These are phyloP conservation scores for Lavandula angustifolia DNA, from an alignment of 257 asterid genomes.

Conservation along the genomic window DNA sequence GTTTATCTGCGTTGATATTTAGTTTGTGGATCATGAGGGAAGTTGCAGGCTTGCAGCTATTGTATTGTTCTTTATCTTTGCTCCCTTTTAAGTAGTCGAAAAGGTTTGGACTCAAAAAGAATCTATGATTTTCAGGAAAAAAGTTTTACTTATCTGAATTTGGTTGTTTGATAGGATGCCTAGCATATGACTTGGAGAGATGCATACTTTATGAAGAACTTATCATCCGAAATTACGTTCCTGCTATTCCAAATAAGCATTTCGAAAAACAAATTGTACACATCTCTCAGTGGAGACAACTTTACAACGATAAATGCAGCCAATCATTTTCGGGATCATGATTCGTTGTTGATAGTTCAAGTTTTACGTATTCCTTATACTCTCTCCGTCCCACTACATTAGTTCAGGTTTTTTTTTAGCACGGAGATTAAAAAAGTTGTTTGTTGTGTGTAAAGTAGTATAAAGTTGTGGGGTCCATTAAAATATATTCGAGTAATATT, in stretches of 20 bases:
- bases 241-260: neutral
- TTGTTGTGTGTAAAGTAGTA: no score
- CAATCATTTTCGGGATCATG: neutral
- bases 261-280: neutral
- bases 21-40: neutral
- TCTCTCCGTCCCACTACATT: no score
- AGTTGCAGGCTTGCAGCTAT: slow-evolving; percentile 16
- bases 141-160: no score
- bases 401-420: no score
- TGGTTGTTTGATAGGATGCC: no score
- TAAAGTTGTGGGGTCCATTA: no score
- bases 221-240: neutral
- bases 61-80: slow-evolving; percentile 1
- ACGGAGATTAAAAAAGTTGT: no score
- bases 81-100: slow-evolving; percentile 2
- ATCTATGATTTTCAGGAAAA: no score
- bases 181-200: neutral
- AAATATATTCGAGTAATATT: no score
- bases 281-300: neutral
- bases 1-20: neutral
- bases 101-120: neutral
- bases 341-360: neutral
- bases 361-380: no score
- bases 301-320: neutral
- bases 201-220: neutral